These are phyloP conservation scores for Coleophoma cylindrospora DNA, from an alignment of 2,329 filamentous ascomycete genomes.

Conservation along the genomic window DNA sequence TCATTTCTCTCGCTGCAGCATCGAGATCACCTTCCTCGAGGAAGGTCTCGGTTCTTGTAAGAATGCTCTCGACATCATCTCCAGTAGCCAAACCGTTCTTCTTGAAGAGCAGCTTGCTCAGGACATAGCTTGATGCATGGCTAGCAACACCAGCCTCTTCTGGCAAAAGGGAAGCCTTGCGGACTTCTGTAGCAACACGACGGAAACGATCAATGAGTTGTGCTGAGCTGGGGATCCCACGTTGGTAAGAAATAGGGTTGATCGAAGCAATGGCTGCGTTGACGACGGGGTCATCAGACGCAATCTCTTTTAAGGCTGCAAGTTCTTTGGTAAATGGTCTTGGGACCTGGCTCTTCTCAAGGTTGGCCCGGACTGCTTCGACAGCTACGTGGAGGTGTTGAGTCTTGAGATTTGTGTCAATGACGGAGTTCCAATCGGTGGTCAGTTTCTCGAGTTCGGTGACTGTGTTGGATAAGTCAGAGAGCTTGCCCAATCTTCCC, in stretches of 20 bases:
- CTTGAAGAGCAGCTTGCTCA: constrained; percentile 95
- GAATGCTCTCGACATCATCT: constrained; percentile 87
- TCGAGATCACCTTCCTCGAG: constrained; percentile 93
- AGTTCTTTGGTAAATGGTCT: constrained; percentile 89
- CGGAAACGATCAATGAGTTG: constrained; percentile 95
- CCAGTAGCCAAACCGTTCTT: constrained; percentile 82
- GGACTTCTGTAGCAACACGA: constrained; percentile 83
- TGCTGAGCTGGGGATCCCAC: constrained; percentile 75
- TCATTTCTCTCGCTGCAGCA: constrained; percentile 90
- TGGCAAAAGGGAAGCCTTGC: constrained; percentile 88
- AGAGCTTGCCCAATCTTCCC: constrained; percentile 79
- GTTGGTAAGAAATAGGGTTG: constrained; percentile 89
- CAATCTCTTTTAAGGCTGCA: constrained; percentile 90
- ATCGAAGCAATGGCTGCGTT: constrained; percentile 95
- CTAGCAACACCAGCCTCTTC: constrained; percentile 92
- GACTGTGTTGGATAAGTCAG: constrained; percentile 72
- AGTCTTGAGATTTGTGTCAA: constrained; percentile 86
- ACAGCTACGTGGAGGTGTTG: constrained; percentile 96
- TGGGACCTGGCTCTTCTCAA: constrained; percentile 70
- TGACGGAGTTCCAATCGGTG: constrained; percentile 81
- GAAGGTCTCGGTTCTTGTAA: constrained; percentile 82
- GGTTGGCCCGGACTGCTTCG: constrained; percentile 81
- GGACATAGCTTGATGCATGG: constrained; percentile 82
- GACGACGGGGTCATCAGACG: constrained; percentile 77
- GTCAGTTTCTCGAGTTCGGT: constrained; percentile 83